Evolutionary conservation across 148 eudicot species (phyloP), one percentile per base, ranked within the genome.

Genomic region (Cornus suecica): DNA sequence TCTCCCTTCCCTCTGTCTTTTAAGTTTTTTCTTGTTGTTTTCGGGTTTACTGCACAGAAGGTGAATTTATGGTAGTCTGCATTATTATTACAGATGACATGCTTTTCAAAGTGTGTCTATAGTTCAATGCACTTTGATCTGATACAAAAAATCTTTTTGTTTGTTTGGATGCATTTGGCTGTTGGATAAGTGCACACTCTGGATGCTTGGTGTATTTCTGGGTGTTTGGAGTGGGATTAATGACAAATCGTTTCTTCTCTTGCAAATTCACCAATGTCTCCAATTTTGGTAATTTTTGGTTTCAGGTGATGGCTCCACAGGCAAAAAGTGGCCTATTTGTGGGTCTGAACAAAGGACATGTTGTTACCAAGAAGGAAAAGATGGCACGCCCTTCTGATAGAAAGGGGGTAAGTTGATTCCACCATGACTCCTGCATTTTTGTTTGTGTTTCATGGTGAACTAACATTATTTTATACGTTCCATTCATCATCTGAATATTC

Each of bases 321-420:
- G 82, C 84, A 1, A 84, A 78, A 65, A 74, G 75, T 32, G 87
- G 87, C 71, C 81, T 84, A 63, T 78, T 75, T 71, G 87, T 84
- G 25, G 87, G 87, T 75, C 81, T 84, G 22, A 84, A 84, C 87
- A 84, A 72, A 81, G 87, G 87, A 11, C 87, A 84, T 72, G 54
- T 84, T 75, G 77, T 73, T 27, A 84, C 87, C 61, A 84, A 76
- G 81, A 84, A 84, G 76, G 87, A 84, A 41, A 60, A 80, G 75
- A 80, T 77, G 28, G 82, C 87, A 22, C 81, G 81, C 11, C 87
- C 87, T 72, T 84, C 84, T 60, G 87, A 78, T 45, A 74, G 87
- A 48, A 84, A 84, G 78, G 87, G 87, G 72, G 87, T 84, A 78
- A 77, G 69, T 58, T 65, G 11, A 25, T 63, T 41, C 42, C 42